phyloP scores from a whole-genome alignment of 106 monocot species.

The Dendrobium nobile region DNA sequence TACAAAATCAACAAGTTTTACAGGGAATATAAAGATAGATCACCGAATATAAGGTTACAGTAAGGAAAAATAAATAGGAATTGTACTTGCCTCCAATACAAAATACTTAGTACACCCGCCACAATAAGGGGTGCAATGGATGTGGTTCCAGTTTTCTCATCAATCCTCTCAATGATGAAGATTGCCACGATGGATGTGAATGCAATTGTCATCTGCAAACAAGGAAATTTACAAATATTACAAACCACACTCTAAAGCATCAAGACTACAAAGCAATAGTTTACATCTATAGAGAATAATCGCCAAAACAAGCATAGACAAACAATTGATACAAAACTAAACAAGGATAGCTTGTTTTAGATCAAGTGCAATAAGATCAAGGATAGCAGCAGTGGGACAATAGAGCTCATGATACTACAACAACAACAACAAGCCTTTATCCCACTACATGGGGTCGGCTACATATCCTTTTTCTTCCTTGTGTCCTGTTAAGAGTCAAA shows the following conservation, averaged over 20 bases:
- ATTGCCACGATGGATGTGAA: slow-evolving; percentile 98
- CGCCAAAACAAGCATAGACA: not conserved
- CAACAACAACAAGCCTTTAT: not conserved
- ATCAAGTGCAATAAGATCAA: not conserved
- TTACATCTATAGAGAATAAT: not conserved
- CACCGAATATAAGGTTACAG: not conserved
- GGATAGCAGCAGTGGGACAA: not conserved
- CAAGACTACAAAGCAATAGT: not conserved
- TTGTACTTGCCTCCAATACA: slow-evolving; percentile 90
- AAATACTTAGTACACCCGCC: slow-evolving; percentile 78
- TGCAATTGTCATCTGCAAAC: slow-evolving; percentile 79
- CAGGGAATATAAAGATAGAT: not conserved
- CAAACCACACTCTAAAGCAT: not conserved
- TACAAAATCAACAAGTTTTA: slow-evolving; percentile 2
- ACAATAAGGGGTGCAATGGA: slow-evolving; percentile 78
- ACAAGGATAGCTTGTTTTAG: not conserved
- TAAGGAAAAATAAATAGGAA: not conserved
- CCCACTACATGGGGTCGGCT: no score
- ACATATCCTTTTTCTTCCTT: no score
- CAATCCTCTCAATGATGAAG: slow-evolving; percentile 95
- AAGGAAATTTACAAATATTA: slow-evolving; percentile 12
- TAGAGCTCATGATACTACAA: no score
- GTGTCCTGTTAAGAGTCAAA: no score
- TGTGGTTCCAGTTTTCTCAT: slow-evolving; percentile 61
- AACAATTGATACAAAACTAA: not conserved